Evolutionary conservation across 257 asterid species (phyloP).

Genomic region (Solanum chmielewskii): DNA sequence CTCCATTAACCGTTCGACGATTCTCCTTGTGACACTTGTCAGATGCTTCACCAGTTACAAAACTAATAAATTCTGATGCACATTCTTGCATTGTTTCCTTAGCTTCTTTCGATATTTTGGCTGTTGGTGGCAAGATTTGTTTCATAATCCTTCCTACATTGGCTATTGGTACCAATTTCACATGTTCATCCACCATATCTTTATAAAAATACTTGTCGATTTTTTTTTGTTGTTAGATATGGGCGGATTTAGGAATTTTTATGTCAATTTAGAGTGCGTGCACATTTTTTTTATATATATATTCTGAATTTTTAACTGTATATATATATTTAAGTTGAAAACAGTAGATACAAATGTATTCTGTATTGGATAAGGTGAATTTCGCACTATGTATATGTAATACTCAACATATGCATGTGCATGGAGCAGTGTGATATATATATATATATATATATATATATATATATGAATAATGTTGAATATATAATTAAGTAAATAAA

Average conservation of each 20-base stretch:
- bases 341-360: neutral
- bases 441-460: too few species aligned
- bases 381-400: neutral
- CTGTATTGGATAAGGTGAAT: neutral
- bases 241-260: neutral
- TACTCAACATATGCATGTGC: neutral
- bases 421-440: neutral
- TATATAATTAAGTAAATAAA: neutral
- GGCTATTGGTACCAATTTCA: constrained; percentile 44
- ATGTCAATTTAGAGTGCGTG: neutral
- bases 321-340: neutral
- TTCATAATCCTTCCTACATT: constrained; percentile 75
- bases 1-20: constrained; percentile 63
- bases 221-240: neutral
- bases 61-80: constrained; percentile 60
- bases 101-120: constrained; percentile 67
- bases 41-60: constrained; percentile 64
- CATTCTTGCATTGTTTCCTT: constrained; percentile 76
- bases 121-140: constrained; percentile 50
- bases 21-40: constrained; percentile 64
- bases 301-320: neutral
- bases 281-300: neutral
- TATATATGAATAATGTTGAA: neutral
- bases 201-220: neutral
- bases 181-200: neutral